phyloP scores from a whole-genome alignment of 2,329 filamentous ascomycete species.

The Fusarium oxysporum region DNA sequence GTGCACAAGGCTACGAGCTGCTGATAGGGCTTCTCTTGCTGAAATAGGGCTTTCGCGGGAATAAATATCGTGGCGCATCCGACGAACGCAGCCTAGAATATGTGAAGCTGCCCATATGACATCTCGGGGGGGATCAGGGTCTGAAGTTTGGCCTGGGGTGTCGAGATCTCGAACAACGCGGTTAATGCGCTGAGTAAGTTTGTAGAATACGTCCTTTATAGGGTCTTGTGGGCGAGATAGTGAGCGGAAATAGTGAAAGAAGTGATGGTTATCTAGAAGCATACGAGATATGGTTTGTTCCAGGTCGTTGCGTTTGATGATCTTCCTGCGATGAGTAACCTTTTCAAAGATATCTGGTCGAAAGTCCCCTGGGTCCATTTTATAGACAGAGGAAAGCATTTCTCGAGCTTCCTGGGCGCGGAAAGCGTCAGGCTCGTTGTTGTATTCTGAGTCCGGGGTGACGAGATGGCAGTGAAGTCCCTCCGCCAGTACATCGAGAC shows the following conservation, averaged over 20 bases:
- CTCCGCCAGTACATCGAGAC: conserved; percentile 64
- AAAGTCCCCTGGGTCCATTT: conserved; percentile 54
- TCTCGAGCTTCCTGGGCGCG: conserved; percentile 63
- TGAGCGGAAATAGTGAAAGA: conserved; percentile 65
- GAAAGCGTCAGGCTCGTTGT: conserved; percentile 48
- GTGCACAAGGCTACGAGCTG: conserved; percentile 60
- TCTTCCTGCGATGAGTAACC: conserved; percentile 46
- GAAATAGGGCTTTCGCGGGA: conserved; percentile 53
- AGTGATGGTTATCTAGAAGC: conserved; percentile 64
- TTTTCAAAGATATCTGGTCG: conserved; percentile 59
- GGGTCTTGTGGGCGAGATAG: conserved; percentile 58
- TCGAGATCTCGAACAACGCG: conserved; percentile 60
- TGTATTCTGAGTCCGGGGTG: conserved; percentile 47
- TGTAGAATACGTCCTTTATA: conserved; percentile 60
- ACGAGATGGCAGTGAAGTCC: conserved; percentile 62
- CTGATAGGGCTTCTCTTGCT: conserved; percentile 55
- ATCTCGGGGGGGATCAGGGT: conserved; percentile 51
- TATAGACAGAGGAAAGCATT: conserved; percentile 61
- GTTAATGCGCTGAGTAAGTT: conserved; percentile 60
- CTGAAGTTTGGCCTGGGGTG: conserved; percentile 8
- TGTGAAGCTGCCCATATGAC: conserved; percentile 64
- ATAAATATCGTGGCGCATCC: conserved; percentile 58
- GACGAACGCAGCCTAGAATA: conserved; percentile 55
- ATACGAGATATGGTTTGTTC: conserved; percentile 65
- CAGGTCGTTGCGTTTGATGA: conserved; percentile 59